phyloP scores from a whole-genome alignment of 208 protist species.

The Vickermania spadyakhi region DNA sequence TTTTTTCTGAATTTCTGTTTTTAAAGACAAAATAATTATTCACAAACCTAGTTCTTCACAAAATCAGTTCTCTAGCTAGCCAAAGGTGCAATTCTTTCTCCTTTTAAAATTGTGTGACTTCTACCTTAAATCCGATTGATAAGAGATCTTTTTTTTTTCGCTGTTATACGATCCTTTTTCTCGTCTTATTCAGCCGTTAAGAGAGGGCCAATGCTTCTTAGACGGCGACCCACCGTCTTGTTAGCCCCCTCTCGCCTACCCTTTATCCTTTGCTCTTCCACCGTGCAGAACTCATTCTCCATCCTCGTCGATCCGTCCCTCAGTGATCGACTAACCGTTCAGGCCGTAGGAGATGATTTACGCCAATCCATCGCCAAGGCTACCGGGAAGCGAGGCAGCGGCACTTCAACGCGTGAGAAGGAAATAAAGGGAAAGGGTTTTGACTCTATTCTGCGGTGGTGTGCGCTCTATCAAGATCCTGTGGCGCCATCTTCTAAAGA shows the following conservation, averaged over 20 bases:
- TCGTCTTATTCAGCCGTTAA: no score
- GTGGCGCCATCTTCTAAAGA: background rate
- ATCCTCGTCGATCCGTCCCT: background rate
- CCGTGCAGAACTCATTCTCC: background rate
- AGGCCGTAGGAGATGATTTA: background rate
- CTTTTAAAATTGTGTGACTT: no score
- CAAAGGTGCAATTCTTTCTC: no score
- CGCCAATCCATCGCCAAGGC: background rate
- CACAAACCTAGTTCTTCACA: no score
- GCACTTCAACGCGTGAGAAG: no score
- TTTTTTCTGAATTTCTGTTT: no score
- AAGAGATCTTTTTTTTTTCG: no score
- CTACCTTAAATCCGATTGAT: no score
- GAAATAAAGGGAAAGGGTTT: conserved; percentile 38
- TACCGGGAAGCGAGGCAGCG: background rate
- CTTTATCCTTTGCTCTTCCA: background rate
- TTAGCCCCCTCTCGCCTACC: background rate
- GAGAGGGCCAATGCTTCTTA: no score
- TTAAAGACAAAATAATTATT: no score
- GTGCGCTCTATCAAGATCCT: conserved; percentile 39
- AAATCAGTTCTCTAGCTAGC: no score
- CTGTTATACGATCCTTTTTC: no score
- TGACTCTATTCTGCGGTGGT: conserved; percentile 55
- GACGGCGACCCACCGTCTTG: background rate
- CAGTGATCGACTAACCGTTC: background rate